phyloP scores from a whole-genome alignment of 495 filamentous ascomycete genomes.

The Lindgomyces ingoldianus region DNA sequence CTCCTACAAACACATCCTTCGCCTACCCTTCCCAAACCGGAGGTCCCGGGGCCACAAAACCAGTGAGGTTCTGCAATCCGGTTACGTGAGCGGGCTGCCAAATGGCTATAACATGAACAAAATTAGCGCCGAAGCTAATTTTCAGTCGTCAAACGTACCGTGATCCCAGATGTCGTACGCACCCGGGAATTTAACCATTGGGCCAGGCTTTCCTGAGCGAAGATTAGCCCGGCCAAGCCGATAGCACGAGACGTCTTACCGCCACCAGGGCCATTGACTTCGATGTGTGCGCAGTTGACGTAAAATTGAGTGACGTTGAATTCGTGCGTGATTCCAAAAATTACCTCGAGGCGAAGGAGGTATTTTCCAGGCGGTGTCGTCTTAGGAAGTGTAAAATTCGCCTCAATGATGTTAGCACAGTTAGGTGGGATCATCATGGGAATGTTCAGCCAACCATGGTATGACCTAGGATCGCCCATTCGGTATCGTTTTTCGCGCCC shows the following conservation, averaged over 20 bases:
- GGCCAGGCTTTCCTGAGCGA: constrained; percentile 42
- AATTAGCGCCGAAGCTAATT: no score
- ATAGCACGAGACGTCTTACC: no score
- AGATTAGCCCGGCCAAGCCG: no score
- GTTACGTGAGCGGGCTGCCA: no score
- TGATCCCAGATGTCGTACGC: constrained; percentile 7
- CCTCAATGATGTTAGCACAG: neutral
- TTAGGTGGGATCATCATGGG: neutral
- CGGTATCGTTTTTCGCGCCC: neutral
- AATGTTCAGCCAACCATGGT: neutral
- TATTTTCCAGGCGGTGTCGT: constrained; percentile 12
- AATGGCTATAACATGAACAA: no score
- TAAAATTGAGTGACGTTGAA: constrained; percentile 11
- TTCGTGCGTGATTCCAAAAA: neutral
- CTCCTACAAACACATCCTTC: no score
- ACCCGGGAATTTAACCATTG: constrained; percentile 41
- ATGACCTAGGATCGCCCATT: neutral
- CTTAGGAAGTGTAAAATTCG: constrained; percentile 9
- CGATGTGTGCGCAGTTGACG: constrained; percentile 4
- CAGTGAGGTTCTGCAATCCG: no score
- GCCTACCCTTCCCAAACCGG: no score
- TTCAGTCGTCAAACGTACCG: no score
- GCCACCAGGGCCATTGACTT: constrained; percentile 3
- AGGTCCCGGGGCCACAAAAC: no score
- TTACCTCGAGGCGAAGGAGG: constrained; percentile 2